A percentile compares a stretch with the other conserved stretches of the same genome.
These are phyloP conservation scores for Didymella glomerata DNA, from an alignment of 2,329 filamentous ascomycete species.

Conservation along the genomic window DNA sequence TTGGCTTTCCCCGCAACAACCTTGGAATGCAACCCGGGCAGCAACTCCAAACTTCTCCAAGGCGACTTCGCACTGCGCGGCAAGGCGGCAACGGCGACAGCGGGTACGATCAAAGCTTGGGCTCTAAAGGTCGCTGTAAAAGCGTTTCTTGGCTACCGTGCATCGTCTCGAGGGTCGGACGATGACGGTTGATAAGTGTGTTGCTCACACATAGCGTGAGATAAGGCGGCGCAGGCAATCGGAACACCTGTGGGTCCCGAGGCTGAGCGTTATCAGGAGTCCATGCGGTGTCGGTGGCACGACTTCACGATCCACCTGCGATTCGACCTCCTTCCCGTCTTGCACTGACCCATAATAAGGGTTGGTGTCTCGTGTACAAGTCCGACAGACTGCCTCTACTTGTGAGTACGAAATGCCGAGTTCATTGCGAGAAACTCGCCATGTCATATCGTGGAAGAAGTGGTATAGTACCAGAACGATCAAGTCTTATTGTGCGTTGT, in stretches of 20 bases:
- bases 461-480: not conserved
- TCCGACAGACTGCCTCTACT: not conserved
- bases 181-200: slow-evolving; percentile 17
- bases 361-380: not conserved
- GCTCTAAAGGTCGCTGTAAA: not conserved
- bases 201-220: slow-evolving; percentile 24
- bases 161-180: slow-evolving; percentile 1
- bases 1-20: slow-evolving; percentile 11
- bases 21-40: slow-evolving; percentile 3
- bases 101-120: slow-evolving; percentile 7
- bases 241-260: slow-evolving; percentile 15
- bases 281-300: slow-evolving; percentile 26
- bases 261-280: slow-evolving; percentile 23
- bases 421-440: not conserved
- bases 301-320: slow-evolving; percentile 4
- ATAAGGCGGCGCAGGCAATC: slow-evolving; percentile 29
- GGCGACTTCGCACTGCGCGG: not conserved
- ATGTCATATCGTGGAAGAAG: not conserved
- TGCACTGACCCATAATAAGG: not conserved
- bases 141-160: slow-evolving; percentile 6
- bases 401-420: not conserved
- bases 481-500: slow-evolving; percentile 5
- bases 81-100: slow-evolving; percentile 2
- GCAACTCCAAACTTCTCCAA: not conserved
- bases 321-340: not conserved